Conservation (phyloP, 352 stramenopile genomes). For the Phytopythium montanum region DNA sequence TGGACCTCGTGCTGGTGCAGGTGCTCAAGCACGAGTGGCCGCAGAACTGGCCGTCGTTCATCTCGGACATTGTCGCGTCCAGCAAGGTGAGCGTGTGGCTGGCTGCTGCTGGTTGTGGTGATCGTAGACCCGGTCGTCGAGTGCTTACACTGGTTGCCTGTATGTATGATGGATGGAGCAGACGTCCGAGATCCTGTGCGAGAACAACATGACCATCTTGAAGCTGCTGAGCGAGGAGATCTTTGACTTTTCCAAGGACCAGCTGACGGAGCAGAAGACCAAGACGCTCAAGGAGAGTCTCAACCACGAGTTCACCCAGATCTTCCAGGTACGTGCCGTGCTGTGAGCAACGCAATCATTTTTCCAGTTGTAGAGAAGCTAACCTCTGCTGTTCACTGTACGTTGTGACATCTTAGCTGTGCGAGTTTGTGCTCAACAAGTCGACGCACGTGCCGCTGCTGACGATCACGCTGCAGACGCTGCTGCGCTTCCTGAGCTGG, state of each 20-base stretch:
- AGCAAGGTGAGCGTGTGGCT: constrained; percentile 88
- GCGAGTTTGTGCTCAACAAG: constrained; percentile 97
- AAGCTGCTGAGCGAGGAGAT: constrained; percentile 99
- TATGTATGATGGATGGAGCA: constrained; percentile 21
- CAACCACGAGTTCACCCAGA: constrained; percentile 97
- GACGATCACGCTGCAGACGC: constrained; percentile 95
- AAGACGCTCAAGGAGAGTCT: constrained; percentile 98
- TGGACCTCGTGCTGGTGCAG: constrained; percentile 97
- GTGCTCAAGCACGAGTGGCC: constrained; percentile 99
- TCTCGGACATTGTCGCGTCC: constrained; percentile 93
- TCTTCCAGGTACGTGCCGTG: constrained; percentile 83
- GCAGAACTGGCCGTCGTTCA: constrained; percentile 99
- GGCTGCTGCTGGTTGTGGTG: background rate
- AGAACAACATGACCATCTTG: constrained; percentile 99
- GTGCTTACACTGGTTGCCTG: background rate
- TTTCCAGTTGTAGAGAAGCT: background rate
- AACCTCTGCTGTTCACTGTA: background rate
- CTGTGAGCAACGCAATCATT: background rate
- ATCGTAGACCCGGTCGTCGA: background rate
- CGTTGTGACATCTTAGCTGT: too few species aligned
- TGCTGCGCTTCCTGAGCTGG: constrained; percentile 98
- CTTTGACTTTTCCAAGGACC: constrained; percentile 99
- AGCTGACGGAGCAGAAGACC: constrained; percentile 98
- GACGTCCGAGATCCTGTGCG: constrained; percentile 96
- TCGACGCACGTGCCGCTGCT: constrained; percentile 91